Conservation (phyloP, 2,329 filamentous ascomycete genomes). For the Trichoderma breve region DNA sequence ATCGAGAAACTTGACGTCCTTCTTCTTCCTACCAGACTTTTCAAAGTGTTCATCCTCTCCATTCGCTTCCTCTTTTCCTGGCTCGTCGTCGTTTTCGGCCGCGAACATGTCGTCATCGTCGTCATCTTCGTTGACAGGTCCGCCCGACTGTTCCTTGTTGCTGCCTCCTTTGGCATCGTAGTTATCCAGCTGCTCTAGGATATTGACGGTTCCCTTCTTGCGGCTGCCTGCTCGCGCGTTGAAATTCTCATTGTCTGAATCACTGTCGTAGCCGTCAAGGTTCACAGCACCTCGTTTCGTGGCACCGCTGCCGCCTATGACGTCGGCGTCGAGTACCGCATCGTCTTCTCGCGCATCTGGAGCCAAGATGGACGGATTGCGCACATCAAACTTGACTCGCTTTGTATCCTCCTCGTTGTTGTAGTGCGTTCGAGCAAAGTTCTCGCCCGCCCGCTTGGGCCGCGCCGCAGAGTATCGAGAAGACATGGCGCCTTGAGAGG, state of each 20-base stretch:
- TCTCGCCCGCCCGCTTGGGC: conserved; percentile 80
- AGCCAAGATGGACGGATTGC: conserved; percentile 89
- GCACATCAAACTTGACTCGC: conserved; percentile 88
- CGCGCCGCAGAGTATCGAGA: conserved; percentile 41
- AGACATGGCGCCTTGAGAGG: conserved; percentile 20
- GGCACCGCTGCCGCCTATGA: conserved; percentile 75
- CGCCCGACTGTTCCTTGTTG: conserved; percentile 27
- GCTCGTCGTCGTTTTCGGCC: conserved; percentile 55
- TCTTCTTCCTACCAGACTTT: conserved; percentile 55
- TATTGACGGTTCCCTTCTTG: conserved; percentile 48
- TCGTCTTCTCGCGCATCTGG: conserved; percentile 72
- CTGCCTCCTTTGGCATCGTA: conserved; percentile 48
- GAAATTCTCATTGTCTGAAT: conserved; percentile 89
- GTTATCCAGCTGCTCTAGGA: conserved; percentile 53
- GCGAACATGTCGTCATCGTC: conserved; percentile 82
- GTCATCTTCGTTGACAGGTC: conserved; percentile 33
- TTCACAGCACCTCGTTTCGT: conserved; percentile 94
- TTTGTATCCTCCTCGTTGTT: conserved; percentile 56
- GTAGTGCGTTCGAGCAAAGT: conserved; percentile 73
- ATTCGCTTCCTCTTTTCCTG: conserved; percentile 32
- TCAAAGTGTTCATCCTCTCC: conserved; percentile 30
- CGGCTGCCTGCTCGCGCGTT: conserved; percentile 67
- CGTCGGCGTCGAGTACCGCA: conserved; percentile 81
- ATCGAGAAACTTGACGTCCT: conserved; percentile 61
- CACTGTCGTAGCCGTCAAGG: conserved; percentile 93